phyloP scores from a whole-genome alignment of 805 yeast genomes.

The Wickerhamomyces chambardii region DNA sequence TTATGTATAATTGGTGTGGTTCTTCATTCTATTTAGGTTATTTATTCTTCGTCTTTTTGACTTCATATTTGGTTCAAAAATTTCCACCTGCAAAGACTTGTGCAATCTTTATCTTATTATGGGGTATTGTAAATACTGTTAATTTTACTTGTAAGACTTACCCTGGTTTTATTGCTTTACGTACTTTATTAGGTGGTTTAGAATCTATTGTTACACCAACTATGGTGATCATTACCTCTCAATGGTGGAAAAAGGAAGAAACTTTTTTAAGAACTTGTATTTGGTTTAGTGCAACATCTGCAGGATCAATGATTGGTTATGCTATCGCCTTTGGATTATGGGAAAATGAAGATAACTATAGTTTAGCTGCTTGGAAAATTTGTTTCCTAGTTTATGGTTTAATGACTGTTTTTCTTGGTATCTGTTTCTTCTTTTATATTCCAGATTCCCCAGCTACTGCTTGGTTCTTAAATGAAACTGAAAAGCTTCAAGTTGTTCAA shows the following conservation, averaged over 20 bases:
- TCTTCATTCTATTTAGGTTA: conserved; percentile 60
- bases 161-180: conserved; percentile 35
- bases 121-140: conserved; percentile 41
- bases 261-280: conserved; percentile 32
- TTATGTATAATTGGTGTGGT: conserved; percentile 44
- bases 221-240: conserved; percentile 44
- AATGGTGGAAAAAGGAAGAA: conserved; percentile 45
- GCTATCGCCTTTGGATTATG: conserved; percentile 47
- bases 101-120: conserved; percentile 37
- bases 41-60: conserved; percentile 44
- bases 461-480: conserved; percentile 36
- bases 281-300: conserved; percentile 36
- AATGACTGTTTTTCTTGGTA: conserved; percentile 43
- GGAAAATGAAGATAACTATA: conserved; percentile 25
- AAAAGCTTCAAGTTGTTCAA: conserved; percentile 37
- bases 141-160: conserved; percentile 18
- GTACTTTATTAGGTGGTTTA: conserved; percentile 41
- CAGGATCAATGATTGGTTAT: conserved; percentile 40
- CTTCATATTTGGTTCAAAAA: conserved; percentile 37
- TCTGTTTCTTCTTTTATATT: conserved; percentile 35
- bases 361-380: conserved; percentile 49
- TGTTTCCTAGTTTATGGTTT: conserved; percentile 52
- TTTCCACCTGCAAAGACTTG: conserved; percentile 48
- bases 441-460: conserved; percentile 49
- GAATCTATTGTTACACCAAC: conserved; percentile 51